Percentiles rank a stretch among this genome's conserved stretches.
Evolutionary conservation across 83 land plant species (phyloP).

Genomic region (Isoetes engelmannii): DNA sequence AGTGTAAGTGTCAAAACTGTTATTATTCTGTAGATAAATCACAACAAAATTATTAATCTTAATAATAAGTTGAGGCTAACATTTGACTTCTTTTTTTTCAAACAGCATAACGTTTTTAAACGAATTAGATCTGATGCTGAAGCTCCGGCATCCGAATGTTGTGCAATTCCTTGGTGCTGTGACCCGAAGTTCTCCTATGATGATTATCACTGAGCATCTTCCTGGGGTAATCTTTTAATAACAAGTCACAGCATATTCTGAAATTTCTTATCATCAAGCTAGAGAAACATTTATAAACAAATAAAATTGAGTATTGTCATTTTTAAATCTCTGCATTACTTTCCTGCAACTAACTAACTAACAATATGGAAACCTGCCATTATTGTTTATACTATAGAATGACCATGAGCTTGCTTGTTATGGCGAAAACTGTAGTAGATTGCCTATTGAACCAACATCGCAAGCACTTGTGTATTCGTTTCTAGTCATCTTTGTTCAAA

Average conservation of each 20-base stretch:
- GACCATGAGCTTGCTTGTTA: not conserved
- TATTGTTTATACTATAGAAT: not conserved
- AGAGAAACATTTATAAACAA: no score
- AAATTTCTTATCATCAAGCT: not conserved
- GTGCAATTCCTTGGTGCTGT: conserved; percentile 79
- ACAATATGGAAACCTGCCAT: not conserved
- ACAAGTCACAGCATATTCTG: not conserved
- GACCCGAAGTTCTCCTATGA: conserved; percentile 71
- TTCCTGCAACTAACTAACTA: conserved; percentile 3
- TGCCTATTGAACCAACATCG: not conserved
- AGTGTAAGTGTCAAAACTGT: conserved; percentile 44
- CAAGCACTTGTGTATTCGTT: no score
- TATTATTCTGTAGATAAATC: not conserved
- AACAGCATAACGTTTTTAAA: conserved; percentile 54
- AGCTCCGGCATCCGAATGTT: conserved; percentile 69
- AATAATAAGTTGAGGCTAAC: conserved; percentile 13
- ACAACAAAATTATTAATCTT: not conserved
- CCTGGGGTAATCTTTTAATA: conserved; percentile 38
- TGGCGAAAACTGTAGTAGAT: not conserved
- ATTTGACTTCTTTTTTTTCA: not conserved
- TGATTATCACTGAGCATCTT: conserved; percentile 65
- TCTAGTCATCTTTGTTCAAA: no score
- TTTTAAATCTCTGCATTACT: conserved; percentile 8
- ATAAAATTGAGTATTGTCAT: no score
- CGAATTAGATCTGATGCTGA: conserved; percentile 53